Evolutionary conservation across 73 alveolate species (phyloP).

Genomic region (Uronychia binucleata): DNA sequence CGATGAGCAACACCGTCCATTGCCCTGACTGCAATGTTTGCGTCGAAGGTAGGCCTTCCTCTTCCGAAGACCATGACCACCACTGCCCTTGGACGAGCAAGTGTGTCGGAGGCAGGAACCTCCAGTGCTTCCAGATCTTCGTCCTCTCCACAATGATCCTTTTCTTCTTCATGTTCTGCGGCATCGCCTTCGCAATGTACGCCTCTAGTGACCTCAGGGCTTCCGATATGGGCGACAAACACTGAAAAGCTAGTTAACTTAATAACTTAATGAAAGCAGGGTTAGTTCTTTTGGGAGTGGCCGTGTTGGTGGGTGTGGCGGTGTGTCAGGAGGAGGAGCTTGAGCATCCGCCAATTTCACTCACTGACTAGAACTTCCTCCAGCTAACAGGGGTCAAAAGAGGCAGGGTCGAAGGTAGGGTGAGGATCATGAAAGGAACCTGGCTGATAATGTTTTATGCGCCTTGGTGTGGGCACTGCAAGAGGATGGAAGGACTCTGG

Average conservation of each 20-base stretch:
- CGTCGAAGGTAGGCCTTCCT: neutral
- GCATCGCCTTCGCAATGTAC: neutral
- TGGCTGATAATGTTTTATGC: slow-evolving; percentile 87
- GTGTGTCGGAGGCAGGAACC: neutral
- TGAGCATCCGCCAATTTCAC: neutral
- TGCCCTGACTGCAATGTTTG: neutral
- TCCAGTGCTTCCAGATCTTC: neutral
- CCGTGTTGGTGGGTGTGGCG: neutral
- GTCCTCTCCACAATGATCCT: slow-evolving; percentile 1
- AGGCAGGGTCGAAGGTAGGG: neutral
- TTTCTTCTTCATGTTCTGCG: neutral
- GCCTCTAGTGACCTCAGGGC: neutral
- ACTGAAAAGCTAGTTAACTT: no score
- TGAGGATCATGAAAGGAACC: neutral
- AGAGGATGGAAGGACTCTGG: slow-evolving; percentile 69
- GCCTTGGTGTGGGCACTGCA: slow-evolving; percentile 89
- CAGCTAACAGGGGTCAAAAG: neutral
- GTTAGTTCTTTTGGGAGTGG: neutral
- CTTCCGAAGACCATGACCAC: neutral
- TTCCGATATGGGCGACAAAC: neutral
- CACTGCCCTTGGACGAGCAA: slow-evolving; percentile 14
- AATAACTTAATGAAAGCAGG: neutral
- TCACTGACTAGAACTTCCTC: slow-evolving; percentile 1
- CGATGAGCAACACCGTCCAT: neutral
- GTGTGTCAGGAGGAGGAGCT: neutral